A percentile compares a stretch with the other conserved stretches of the same genome.
Evolutionary conservation across 1,284 basidiomycete genomes (phyloP).

Genomic region (Apiotrichum laibachii): DNA sequence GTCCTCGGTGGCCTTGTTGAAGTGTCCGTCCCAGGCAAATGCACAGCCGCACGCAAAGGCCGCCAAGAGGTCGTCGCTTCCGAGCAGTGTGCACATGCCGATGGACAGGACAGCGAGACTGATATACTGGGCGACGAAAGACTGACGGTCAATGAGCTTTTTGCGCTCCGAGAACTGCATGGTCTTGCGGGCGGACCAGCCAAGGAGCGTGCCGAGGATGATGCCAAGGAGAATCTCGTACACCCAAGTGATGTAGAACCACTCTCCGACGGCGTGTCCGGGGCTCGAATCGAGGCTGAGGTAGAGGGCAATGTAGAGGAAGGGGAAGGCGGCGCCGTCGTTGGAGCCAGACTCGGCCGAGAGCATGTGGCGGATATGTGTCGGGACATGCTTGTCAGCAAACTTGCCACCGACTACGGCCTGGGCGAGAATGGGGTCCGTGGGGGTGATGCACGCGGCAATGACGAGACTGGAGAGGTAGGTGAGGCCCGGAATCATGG

Average conservation of each 20-base stretch:
- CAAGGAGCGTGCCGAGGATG: conserved; percentile 73
- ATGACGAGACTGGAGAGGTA: conserved; percentile 85
- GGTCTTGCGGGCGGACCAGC: conserved; percentile 79
- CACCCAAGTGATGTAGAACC: conserved; percentile 71
- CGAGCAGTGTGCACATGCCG: conserved; percentile 76
- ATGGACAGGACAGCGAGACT: conserved; percentile 76
- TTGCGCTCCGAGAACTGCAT: conserved; percentile 93
- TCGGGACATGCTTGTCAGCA: conserved; percentile 96
- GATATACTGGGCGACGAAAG: conserved; percentile 85
- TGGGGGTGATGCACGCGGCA: conserved; percentile 91
- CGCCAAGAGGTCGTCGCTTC: conserved; percentile 90
- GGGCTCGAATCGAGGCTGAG: conserved; percentile 70
- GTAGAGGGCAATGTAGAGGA: conserved; percentile 85
- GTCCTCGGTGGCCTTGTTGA: conserved; percentile 93
- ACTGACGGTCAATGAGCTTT: conserved; percentile 91
- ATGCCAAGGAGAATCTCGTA: conserved; percentile 83
- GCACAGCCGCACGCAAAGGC: conserved; percentile 94
- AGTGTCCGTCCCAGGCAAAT: conserved; percentile 99
- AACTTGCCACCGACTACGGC: conserved; percentile 91
- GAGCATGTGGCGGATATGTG: conserved; percentile 89
- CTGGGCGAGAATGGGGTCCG: conserved; percentile 70
- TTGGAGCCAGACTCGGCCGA: conserved; percentile 90
- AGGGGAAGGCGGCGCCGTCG: conserved; percentile 94
- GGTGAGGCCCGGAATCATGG: conserved; percentile 76
- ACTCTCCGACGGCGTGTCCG: conserved; percentile 62